Base-by-base conservation (phyloP, 495 filamentous ascomycete genomes). In the Aspergillus avenaceus region DNA sequence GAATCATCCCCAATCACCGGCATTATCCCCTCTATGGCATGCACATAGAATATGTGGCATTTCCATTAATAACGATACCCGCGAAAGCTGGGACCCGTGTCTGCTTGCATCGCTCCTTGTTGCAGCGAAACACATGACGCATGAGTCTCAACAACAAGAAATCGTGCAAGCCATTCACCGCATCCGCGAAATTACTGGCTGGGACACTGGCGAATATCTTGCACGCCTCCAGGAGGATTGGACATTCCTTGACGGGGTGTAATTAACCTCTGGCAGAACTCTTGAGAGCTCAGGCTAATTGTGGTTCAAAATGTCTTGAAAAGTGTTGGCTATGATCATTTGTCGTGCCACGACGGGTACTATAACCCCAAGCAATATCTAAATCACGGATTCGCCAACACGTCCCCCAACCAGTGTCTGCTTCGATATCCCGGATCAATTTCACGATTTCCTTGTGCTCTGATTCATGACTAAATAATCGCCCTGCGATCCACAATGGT, bases 401-500 rank as follows among this genome's bases (percentile, higher is more conserved):
- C 8, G 63, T 62, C 11, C 64, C 70, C 75, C 75, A 79, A 7
- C 74, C 74, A 8, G 71, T 74, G 21, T 67, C 60, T 2, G 58
- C 46, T 46, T 79, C 74, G 22, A 79, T 74, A 19, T 57, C 56
- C 11, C 61, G 54, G 14, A 77, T 67, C 2, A 74, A 53, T n/a
- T 71, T 60, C 11, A 71, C 50, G 3, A 79, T 67, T 7, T 64
- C 59, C 4, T 54, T 53, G 56, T 79, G 75, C 41, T 79, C 73
- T 0, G 65, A 66, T 5, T 50, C 50, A 51, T 79, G 72, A 32
- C 66, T 77, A 41, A 77, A 67, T 0, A 75, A 49, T 21, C 61
- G 63, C 5, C 73, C 75, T 1, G 75, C 75, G 45, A 79, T 70
- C 68, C 69, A 77, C 4, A 77, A 58, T 2, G 75, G 73, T 49